Base-by-base conservation (phyloP, 1,284 basidiomycete genomes). In the Xerocomus amazonicus region DNA sequence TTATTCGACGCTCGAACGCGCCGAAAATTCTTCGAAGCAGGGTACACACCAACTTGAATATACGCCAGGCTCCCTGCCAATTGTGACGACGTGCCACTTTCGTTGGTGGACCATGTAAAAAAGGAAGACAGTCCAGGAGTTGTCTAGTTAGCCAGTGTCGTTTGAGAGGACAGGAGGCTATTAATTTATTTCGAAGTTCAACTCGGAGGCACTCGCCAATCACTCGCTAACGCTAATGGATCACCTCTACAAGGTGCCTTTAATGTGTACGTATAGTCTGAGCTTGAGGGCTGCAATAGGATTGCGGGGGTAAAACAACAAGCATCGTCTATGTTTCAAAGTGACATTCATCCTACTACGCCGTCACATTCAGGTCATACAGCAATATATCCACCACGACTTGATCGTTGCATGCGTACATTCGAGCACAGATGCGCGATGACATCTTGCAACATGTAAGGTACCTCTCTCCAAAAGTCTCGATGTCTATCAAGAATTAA, bases 401-500 rank as follows among this genome's bases (percentile, higher is more conserved):
- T 79, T 14, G 81, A 73, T n/a, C 79, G 78, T 59, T 80, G 77
- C 54, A 83, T 80, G 47, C 84, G 82, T 40, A 87, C 76, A 42
- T 77, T 76, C 17, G 85, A 83, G 66, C 87, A 89, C 37, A 91
- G 68, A 68, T 90, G 87, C 13, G 83, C 80, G 43, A 83, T 63
- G 31, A 92, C 80, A 59, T 92, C 90, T 35, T 76, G 75, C 32
- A 90, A 65, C 79, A 92, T 85, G 59, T 88, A 90, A 4, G 90
- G 90, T 5, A 92, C 84, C 68, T 92, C 90, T 66, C 82, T 73
- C 88, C 88, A 91, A 69, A 92, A 90, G 64, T 91, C 88, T 40
- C 88, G 85, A 68, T 92, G 89, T 53, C 89, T 91, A 56, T 38
- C 9, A 45, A 16, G 36, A 51, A 43, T 49, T 49, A 54, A 51